Base-by-base conservation (phyloP, 2,329 filamentous ascomycete species). In the Epichloe typhina region DNA sequence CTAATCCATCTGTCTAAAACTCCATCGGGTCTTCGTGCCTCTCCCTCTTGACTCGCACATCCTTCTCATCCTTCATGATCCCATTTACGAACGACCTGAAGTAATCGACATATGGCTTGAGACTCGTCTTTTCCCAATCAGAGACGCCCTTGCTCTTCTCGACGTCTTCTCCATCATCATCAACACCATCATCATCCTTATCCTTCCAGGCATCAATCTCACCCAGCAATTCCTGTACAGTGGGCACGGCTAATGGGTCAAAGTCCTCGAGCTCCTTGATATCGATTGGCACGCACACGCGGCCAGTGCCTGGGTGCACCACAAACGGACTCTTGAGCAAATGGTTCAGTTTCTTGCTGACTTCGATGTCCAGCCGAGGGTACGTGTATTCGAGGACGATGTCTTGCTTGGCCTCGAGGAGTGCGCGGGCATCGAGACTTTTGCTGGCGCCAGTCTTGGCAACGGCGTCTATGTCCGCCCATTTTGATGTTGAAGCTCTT, bases 301-400 rank as follows among this genome's bases (percentile, higher is more conserved):
- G 74, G 1, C 93, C 91, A 0, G 93, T 98, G 17, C 89, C 89
- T 0, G 93, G 93, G 65, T 98, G 93, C 38, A 98, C 84, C 54
- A 96, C 91, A 62, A 98, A 98, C 0, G 93, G 93, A 55, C 84
- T 90, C 66, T 98, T 98, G 59, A 98, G 82, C 76, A 98, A 80
- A 76, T 98, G 93, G 71, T 96, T 97, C 52, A 95, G 80, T 66
- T 96, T 95, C 74, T 97, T 97, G 63, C 86, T 93, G 64, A 98
- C 93, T 67, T 95, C 89, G 54, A 93, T 90, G 73, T 98, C 93
- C 50, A 98, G 85, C 39, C 93, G 84, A 3, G 93, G 93, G 67
- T 98, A 98, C 6, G 93, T 96, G 70, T 98, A 97, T 69, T 98
- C 93, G 33, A 98, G 79, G 3, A 97, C 83, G 54, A 98, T 86